These are phyloP conservation scores for Nepenthes alata DNA, from an alignment of 179 eudicot genomes.

Conservation along the genomic window DNA sequence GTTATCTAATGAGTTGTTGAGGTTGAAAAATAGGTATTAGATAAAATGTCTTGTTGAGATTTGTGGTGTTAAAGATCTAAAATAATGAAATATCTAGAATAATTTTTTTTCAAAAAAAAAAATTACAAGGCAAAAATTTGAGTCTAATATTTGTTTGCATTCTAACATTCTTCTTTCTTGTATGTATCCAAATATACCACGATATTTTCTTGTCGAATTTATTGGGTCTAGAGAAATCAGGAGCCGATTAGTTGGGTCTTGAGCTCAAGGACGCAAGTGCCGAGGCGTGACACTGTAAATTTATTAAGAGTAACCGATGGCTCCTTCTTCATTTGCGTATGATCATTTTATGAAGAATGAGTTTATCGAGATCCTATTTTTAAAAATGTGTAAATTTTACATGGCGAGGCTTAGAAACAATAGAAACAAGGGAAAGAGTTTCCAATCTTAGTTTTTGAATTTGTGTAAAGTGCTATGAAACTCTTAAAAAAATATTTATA, in stretches of 20 bases:
- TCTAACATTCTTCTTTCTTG: background rate
- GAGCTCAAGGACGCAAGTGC: no score
- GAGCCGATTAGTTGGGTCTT: background rate
- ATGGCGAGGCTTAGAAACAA: background rate
- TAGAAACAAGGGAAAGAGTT: background rate
- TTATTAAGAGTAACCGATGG: background rate
- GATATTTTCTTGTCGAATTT: background rate
- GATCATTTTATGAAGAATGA: background rate
- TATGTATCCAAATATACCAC: background rate
- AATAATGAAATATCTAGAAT: no score
- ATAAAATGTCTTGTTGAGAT: no score
- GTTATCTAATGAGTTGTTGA: no score
- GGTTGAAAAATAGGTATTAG: no score
- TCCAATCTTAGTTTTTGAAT: background rate
- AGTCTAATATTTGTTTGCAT: background rate
- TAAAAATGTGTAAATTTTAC: constrained; percentile 1
- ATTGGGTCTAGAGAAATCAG: background rate
- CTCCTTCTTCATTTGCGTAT: background rate
- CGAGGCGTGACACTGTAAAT: background rate
- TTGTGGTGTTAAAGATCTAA: no score
- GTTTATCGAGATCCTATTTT: constrained; percentile 4
- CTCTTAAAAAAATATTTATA: no score
- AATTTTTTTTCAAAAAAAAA: no score
- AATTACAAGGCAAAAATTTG: background rate
- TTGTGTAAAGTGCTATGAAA: background rate